phyloP scores from a whole-genome alignment of 495 filamentous ascomycete species.

The Talaromyces nanjingensis region DNA sequence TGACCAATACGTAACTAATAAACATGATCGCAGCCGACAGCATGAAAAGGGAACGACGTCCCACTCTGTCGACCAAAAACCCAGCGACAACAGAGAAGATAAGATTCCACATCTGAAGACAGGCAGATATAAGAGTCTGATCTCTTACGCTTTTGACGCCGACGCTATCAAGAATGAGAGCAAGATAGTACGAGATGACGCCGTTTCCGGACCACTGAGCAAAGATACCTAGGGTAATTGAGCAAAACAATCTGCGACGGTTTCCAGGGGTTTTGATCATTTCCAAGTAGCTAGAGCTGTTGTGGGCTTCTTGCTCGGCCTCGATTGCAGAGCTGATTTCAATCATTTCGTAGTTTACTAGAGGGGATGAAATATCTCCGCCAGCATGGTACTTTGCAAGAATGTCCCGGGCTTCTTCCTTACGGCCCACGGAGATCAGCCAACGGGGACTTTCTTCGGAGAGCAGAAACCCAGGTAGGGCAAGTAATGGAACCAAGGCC shows the following conservation, averaged over 20 bases:
- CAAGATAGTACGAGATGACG: background rate
- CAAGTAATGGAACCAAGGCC: constrained; percentile 34
- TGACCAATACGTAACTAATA: too few relatives aligned
- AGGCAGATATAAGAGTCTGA: background rate
- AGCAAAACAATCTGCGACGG: background rate
- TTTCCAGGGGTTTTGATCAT: background rate
- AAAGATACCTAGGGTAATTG: background rate
- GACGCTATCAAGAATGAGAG: background rate
- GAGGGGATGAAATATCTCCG: constrained; percentile 16
- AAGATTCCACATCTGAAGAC: too few relatives aligned
- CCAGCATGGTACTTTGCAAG: constrained; percentile 46
- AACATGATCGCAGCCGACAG: too few relatives aligned
- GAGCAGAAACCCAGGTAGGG: constrained; percentile 31
- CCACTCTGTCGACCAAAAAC: too few relatives aligned
- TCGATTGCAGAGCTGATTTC: background rate
- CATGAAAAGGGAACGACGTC: too few relatives aligned
- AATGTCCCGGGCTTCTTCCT: constrained; percentile 37
- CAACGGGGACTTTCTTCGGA: constrained; percentile 28
- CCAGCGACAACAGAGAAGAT: too few relatives aligned
- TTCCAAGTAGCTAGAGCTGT: background rate
- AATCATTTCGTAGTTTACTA: background rate
- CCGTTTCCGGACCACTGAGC: background rate
- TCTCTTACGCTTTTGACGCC: background rate
- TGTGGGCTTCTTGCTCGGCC: constrained; percentile 19
- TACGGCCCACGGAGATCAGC: constrained; percentile 34